phyloP scores from a whole-genome alignment of 2,329 filamentous ascomycete species.

The Orbilia oligospora region DNA sequence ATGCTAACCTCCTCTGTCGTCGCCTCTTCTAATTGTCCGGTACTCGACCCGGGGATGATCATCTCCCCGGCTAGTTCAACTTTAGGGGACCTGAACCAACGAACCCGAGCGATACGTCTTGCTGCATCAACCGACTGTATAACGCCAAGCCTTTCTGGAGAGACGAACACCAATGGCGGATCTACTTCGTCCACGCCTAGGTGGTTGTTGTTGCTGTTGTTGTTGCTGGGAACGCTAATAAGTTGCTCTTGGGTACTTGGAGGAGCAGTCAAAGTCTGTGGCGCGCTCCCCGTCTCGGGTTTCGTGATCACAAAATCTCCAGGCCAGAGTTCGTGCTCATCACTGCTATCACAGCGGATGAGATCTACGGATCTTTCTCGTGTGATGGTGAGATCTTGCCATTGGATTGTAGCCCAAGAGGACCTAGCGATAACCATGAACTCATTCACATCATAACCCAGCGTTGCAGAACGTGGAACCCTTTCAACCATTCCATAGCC shows the following conservation, averaged over 20 bases:
- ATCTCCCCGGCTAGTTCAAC: conserved; percentile 66
- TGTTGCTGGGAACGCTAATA: conserved; percentile 21
- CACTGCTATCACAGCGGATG: conserved; percentile 70
- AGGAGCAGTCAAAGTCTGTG: conserved; percentile 48
- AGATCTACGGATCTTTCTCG: conserved; percentile 69
- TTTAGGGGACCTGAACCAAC: conserved; percentile 70
- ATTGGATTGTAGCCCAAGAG: conserved; percentile 72
- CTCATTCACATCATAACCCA: conserved; percentile 74
- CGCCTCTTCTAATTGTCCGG: conserved; percentile 67
- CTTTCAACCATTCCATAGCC: conserved; percentile 68
- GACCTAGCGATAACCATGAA: conserved; percentile 71
- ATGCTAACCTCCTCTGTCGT: conserved; percentile 72
- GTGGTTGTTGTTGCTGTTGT: conserved; percentile 26
- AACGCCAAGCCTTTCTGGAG: conserved; percentile 71
- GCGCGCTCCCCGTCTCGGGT: conserved; percentile 65
- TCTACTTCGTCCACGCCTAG: conserved; percentile 18
- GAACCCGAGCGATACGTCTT: conserved; percentile 73
- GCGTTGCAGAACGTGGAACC: conserved; percentile 69
- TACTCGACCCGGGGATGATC: conserved; percentile 68
- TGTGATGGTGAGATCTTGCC: conserved; percentile 73
- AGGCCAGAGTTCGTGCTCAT: conserved; percentile 74
- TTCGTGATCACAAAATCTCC: conserved; percentile 72
- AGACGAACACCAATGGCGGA: conserved; percentile 65
- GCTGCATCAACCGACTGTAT: conserved; percentile 72
- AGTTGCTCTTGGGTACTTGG: conserved; percentile 10